A percentile compares a stretch with the other conserved stretches of the same genome.
Evolutionary conservation across 306 rosid species (phyloP).

Genomic region (Rosa rugosa): DNA sequence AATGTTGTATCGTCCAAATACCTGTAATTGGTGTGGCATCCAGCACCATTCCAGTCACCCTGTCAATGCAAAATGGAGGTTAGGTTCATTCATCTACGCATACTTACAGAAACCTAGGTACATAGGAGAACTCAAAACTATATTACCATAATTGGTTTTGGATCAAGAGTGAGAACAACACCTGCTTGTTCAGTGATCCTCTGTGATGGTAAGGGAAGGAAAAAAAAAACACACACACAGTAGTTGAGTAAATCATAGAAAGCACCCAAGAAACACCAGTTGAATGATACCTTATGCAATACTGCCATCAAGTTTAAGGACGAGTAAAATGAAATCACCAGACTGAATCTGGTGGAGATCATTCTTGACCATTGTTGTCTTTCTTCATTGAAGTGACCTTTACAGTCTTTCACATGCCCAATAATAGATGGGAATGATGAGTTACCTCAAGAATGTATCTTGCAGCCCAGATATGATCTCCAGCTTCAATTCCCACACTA

Average conservation of each 20-base stretch:
- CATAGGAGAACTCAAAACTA: constrained; percentile 1
- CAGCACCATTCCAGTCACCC: constrained; percentile 99
- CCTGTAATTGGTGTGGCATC: constrained; percentile 99
- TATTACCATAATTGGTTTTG: constrained; percentile 92
- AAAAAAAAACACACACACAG: background rate
- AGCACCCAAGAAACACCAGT: background rate
- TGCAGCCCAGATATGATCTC: constrained; percentile 85
- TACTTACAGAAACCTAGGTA: constrained; percentile 10
- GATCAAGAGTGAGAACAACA: constrained; percentile 91
- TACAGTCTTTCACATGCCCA: background rate
- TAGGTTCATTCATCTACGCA: constrained; percentile 9
- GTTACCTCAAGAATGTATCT: constrained; percentile 97
- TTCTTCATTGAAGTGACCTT: background rate
- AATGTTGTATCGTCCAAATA: constrained; percentile 25
- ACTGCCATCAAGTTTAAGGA: background rate
- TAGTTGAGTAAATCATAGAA: constrained; percentile 8
- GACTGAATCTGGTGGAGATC: background rate
- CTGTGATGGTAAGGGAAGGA: constrained; percentile 42
- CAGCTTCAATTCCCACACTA: constrained; percentile 97
- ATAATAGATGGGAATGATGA: constrained; percentile 30
- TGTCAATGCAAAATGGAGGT: constrained; percentile 31
- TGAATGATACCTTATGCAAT: constrained; percentile 1
- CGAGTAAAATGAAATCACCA: background rate
- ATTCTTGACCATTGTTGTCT: background rate
- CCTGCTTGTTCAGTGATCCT: constrained; percentile 99